These are phyloP conservation scores for Oemleria cerasiformis DNA, from an alignment of 306 rosid genomes.

Conservation along the genomic window DNA sequence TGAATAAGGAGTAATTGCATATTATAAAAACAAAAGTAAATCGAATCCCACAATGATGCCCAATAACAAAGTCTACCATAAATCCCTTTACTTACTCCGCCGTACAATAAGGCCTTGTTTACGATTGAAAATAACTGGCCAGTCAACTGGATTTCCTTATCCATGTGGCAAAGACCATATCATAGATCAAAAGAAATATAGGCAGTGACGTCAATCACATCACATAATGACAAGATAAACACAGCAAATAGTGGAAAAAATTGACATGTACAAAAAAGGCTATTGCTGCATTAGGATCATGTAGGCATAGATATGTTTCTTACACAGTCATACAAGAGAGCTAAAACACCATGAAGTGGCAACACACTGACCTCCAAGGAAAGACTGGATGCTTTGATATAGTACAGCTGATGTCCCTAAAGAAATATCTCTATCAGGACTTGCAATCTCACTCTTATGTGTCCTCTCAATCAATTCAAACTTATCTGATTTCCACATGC, in stretches of 20 bases:
- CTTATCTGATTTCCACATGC: slow-evolving; percentile 69
- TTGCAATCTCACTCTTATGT: slow-evolving; percentile 33
- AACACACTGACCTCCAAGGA: slow-evolving; percentile 56
- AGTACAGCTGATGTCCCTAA: slow-evolving; percentile 39
- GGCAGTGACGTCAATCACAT: neutral
- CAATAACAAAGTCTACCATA: neutral
- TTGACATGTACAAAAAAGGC: neutral
- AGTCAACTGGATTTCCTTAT: neutral
- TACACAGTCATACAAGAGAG: neutral
- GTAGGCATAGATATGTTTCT: neutral
- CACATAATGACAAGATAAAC: neutral
- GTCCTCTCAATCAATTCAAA: slow-evolving; percentile 55
- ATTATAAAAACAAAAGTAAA: neutral
- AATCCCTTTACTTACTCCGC: too few species aligned
- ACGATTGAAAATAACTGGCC: neutral
- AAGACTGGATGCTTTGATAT: slow-evolving; percentile 46
- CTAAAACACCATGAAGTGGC: slow-evolving; percentile 1
- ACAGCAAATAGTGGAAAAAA: neutral
- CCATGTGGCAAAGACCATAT: neutral
- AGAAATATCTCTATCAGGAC: slow-evolving; percentile 38
- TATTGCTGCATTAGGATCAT: neutral
- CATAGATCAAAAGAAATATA: neutral
- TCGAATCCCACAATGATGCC: neutral
- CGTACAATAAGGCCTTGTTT: neutral
- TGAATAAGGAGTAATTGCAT: neutral